Evolutionary conservation across 352 stramenopile genomes (phyloP).

Genomic region (Phytophthora crassamura): DNA sequence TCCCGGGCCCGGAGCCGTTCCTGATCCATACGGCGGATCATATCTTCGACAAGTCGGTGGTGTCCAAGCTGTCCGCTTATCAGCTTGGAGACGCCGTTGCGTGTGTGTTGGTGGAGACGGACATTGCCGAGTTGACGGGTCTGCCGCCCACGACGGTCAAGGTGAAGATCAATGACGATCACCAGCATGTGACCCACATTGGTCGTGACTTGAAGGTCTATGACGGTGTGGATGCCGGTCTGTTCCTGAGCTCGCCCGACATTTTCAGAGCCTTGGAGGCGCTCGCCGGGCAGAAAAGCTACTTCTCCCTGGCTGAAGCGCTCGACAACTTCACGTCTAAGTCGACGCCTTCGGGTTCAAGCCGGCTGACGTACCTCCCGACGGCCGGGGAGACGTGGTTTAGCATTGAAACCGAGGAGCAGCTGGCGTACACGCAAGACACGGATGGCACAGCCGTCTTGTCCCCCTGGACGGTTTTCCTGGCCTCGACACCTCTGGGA

Average conservation of each 20-base stretch:
- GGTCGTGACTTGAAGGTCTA: constrained; percentile 57
- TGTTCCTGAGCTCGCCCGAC: constrained; percentile 73
- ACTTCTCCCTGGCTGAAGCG: constrained; percentile 81
- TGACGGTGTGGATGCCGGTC: constrained; percentile 72
- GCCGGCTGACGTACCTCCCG: constrained; percentile 67
- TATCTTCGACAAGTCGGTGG: constrained; percentile 87
- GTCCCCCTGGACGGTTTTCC: constrained; percentile 81
- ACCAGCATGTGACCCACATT: constrained; percentile 63
- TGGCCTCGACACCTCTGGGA: constrained; percentile 61
- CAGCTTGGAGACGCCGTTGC: constrained; percentile 63
- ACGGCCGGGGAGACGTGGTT: constrained; percentile 84
- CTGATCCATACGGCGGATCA: constrained; percentile 88
- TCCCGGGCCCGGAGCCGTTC: constrained; percentile 65
- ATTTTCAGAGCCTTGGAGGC: constrained; percentile 77
- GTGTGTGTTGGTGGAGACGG: constrained; percentile 79
- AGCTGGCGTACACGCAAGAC: constrained; percentile 80
- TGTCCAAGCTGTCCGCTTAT: constrained; percentile 68
- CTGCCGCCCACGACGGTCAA: constrained; percentile 68
- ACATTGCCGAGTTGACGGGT: constrained; percentile 65
- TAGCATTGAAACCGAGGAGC: constrained; percentile 85
- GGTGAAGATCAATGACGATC: constrained; percentile 64
- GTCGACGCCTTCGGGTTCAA: constrained; percentile 35
- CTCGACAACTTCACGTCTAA: constrained; percentile 67
- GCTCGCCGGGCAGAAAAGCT: constrained; percentile 64
- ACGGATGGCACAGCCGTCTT: constrained; percentile 68